Base-by-base conservation (phyloP, 179 eudicot genomes). In the Silene noctiflora region DNA sequence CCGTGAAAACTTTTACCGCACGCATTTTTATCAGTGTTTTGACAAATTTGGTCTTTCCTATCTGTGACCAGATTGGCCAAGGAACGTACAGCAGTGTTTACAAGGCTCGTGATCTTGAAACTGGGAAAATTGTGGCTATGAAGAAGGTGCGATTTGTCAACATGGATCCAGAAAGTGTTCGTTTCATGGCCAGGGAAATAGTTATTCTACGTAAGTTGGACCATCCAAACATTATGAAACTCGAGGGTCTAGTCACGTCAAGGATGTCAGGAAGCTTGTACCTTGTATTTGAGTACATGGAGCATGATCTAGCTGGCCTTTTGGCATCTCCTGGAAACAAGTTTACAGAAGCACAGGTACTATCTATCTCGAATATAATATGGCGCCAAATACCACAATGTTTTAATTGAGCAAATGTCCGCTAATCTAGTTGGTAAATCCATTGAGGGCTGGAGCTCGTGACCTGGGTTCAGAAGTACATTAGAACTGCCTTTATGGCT, bases 31-130 rank as follows among this genome's bases (percentile, higher is more conserved):
- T 19, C 55, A 12, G 66, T 19, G 16, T 71, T 22, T 29, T 71
- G 24, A 72, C 25, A 75, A 13, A 4, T 10, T 25, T 46, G 24
- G 6, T 19, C 20, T 35, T 35, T 70, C 53, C 51, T 21, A 1
- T 19, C 22, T 67, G 1, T 66, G 44, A 61, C 53, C 87, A 87
- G 90, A 87, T 87, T 78, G 90, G 90, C n/a, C 90, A 87, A 75
- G 90, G 90, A 65, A 87, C 90, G 35, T 87, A 83, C 77, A 87
- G 90, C 58, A 87, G 84, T 64, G 90, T 87, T 35, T 87, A 87
- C 76, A 87, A 78, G 71, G 90, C 88, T 33, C 81, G 83, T 44
- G 90, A 87, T 73, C 90, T 84, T 64, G 85, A 82, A 74, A 82
- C 82, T 14, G 86, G 86, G 14, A 87, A 87, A 64, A 42, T 85